These are phyloP conservation scores for Malassezia yamatoensis DNA, from an alignment of 1,284 basidiomycete genomes.

Conservation along the genomic window DNA sequence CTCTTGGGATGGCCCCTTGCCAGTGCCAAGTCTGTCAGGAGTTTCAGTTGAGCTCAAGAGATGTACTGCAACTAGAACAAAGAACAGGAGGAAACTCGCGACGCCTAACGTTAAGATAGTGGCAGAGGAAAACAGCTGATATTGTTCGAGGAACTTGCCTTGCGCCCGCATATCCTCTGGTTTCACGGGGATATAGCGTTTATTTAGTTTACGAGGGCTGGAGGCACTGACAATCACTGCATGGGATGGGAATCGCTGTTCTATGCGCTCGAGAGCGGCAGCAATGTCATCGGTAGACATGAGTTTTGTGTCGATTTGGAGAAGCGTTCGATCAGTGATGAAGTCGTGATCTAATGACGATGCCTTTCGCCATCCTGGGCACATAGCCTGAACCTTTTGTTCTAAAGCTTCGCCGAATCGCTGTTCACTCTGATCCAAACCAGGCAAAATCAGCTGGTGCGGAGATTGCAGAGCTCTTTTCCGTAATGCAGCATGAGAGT, in stretches of 20 bases:
- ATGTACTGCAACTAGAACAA: slow-evolving; percentile 4
- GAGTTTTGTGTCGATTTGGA: not conserved
- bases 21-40: slow-evolving; percentile 12
- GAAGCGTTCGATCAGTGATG: not conserved
- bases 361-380: not conserved
- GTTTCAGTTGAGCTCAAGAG: slow-evolving; percentile 10
- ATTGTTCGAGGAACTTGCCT: slow-evolving; percentile 10
- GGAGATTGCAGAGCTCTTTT: slow-evolving; percentile 9
- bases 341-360: not conserved
- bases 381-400: not conserved
- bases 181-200: not conserved
- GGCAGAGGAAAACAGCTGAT: slow-evolving; percentile 9
- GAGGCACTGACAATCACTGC: slow-evolving; percentile 2
- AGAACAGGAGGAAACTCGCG: slow-evolving; percentile 12
- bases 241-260: slow-evolving; percentile 10
- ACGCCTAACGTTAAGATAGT: slow-evolving; percentile 13
- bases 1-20: slow-evolving; percentile 1
- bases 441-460: slow-evolving; percentile 7
- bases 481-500: not conserved
- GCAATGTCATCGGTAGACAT: not conserved
- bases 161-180: not conserved
- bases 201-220: not conserved
- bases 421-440: slow-evolving; percentile 5
- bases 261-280: not conserved
- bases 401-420: slow-evolving; percentile 8